Conservation (phyloP, 176 grass and related monocot genomes). For the Oryza glumipatula region DNA sequence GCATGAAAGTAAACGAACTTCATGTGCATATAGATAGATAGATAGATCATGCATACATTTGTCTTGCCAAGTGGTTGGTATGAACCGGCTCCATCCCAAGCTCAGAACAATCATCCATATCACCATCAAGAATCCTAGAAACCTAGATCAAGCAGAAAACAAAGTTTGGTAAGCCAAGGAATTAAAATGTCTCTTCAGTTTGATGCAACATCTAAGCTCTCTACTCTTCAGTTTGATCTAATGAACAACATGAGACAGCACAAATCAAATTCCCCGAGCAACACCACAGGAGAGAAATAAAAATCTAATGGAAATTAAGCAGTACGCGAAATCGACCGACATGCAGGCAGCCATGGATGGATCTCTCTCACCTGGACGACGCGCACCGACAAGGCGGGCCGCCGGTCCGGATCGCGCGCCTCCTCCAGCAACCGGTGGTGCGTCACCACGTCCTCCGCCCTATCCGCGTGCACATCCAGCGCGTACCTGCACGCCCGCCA, state of each 20-base stretch:
- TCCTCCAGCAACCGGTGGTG: constrained; percentile 67
- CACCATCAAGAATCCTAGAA: constrained; percentile 44
- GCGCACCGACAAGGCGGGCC: constrained; percentile 54
- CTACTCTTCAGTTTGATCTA: background rate
- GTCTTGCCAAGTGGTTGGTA: constrained; percentile 31
- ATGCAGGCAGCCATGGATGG: constrained; percentile 39
- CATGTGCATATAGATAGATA: background rate
- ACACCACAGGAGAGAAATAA: background rate
- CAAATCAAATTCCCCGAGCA: background rate
- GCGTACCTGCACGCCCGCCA: constrained; percentile 53
- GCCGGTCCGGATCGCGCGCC: constrained; percentile 49
- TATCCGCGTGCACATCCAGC: constrained; percentile 69
- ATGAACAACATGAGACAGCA: background rate
- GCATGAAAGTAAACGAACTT: background rate
- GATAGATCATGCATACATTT: constrained; percentile 36
- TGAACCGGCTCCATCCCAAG: constrained; percentile 6
- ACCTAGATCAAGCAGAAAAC: constrained; percentile 41
- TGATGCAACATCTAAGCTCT: background rate
- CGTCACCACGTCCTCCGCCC: constrained; percentile 71
- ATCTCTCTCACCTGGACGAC: constrained; percentile 52
- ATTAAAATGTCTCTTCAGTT: no score
- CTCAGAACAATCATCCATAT: constrained; percentile 31
- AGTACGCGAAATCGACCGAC: constrained; percentile 19
- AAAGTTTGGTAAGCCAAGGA: background rate
- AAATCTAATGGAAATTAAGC: background rate